Base-by-base conservation (phyloP, 2,329 filamentous ascomycete species). In the Fusarium sp. region DNA sequence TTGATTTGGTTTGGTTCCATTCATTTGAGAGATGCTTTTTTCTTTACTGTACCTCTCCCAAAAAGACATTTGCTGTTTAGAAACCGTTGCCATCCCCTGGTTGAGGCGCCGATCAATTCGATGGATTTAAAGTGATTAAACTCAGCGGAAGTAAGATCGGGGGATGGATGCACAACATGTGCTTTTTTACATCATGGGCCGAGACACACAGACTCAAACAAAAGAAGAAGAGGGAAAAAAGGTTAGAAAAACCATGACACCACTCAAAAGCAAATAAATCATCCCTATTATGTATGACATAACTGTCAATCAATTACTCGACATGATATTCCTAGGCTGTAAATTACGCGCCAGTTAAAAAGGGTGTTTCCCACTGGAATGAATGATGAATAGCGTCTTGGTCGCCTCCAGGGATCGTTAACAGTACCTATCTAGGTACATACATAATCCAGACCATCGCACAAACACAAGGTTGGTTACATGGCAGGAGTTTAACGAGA, bases 311-410 rank as follows among this genome's bases (percentile, higher is more conserved):
- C 51, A 46, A 58, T 58, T 58, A 64, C 41, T 54, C 31, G 20
- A 35, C 27, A 63, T 63, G 31, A 46, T 54, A 37, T 31, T 27
- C 51, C 39, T 46, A 59, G 37, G 57, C 60, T 57, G 42, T 50
- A 57, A 46, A 67, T 62, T 65, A 21, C 65, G 31, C 42, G 41
- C 59, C 65, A 61, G 21, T 65, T 50, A 27, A 50, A 62, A 53
- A 61, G 51, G 51, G 56, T 56, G 50, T 47, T 17, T 42, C 40
- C 39, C 27, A 10, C 63, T 68, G 66, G 66, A 68, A 68, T 68
- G 66, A 35, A 59, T 8, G 31, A 41, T n/a, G 33, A 37, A 31
- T 58, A 53, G 62, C 46, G 62, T 41, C 54, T 53, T 61, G 35
- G 18, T 35, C 43, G 18, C 39, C 33, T 39, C 33, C 48, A 58